Evolutionary conservation across 1,284 basidiomycete genomes (phyloP), one percentile per base, ranked within the genome.

Genomic region (Austroboletus olivaceoglutinosus): DNA sequence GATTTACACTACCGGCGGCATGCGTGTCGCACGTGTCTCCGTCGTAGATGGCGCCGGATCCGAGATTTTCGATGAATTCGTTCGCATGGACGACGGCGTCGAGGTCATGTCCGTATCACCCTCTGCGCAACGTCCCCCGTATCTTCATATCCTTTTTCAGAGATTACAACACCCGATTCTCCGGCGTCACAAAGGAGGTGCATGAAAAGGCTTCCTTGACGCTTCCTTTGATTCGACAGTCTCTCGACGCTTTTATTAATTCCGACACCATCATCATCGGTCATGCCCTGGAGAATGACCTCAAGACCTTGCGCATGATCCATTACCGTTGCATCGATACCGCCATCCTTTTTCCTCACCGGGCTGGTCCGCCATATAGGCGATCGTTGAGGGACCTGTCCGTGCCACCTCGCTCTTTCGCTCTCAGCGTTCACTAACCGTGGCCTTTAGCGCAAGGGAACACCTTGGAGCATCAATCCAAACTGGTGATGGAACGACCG

Each of bases 161-260:
- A 51, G 94, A 97, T 65, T 85, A 85, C 62, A 95, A 93, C 62
- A 93, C 92, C 7, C 82, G 90, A 23, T 98, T 95, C 65, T 95
- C 92, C 8, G 94, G 94, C 13, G 81, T 98, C 45, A 86, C 79
- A 0, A 66, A 76, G 21, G 81, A 85, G 48, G 75, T 78, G 13
- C 75, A 89, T 52, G 68, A 72, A 19, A 77, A 75, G 13, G 89
- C 91, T 0, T 67, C 79, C 0, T 74, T 90, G 47, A 77, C 89
- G 27, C 77, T 96, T 1, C 63, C 75, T 2, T 75, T 82, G 2
- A 80, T 93, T 44, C 82, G 90, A 42, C 71, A 76, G 44, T 79
- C 85, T 0, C 76, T 93, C 18, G 81, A 88, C 53, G 68, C 75
- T 13, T 76, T 90, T 62, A 85, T 97, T 47, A 84, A 86, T 49